These are phyloP conservation scores for Boechera retrofracta DNA, from an alignment of 345 rosid genomes.

Conservation along the genomic window DNA sequence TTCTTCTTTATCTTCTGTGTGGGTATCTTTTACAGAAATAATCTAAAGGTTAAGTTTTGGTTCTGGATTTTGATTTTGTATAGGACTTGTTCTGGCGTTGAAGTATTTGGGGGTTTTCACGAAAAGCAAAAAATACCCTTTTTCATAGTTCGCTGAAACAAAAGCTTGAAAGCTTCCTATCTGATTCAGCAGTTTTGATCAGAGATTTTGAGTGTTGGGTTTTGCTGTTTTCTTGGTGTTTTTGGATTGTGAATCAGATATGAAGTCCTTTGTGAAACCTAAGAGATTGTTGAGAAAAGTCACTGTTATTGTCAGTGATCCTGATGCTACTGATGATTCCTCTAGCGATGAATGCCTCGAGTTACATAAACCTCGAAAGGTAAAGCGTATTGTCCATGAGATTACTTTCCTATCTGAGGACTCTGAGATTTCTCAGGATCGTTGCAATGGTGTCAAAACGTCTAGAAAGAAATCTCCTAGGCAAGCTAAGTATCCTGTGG, in stretches of 20 bases:
- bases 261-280: constrained; percentile 36
- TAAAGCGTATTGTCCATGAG: constrained; percentile 65
- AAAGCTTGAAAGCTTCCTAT: constrained; percentile 48
- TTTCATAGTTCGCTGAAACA: constrained; percentile 53
- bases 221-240: constrained; percentile 20
- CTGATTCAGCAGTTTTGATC: constrained; percentile 49
- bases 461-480: constrained; percentile 23
- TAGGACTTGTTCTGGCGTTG: constrained; percentile 85
- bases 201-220: neutral
- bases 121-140: constrained; percentile 54
- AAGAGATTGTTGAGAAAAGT: constrained; percentile 53
- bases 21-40: constrained; percentile 7
- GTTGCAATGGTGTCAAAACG: constrained; percentile 55
- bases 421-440: constrained; percentile 46
- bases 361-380: constrained; percentile 21
- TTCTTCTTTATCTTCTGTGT: neutral
- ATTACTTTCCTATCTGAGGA: constrained; percentile 46
- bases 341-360: constrained; percentile 69
- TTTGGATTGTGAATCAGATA: constrained; percentile 36
- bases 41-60: neutral
- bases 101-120: constrained; percentile 72
- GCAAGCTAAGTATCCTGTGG: constrained; percentile 45
- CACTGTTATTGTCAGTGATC: constrained; percentile 68
- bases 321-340: constrained; percentile 85
- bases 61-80: constrained; percentile 12